phyloP scores from a whole-genome alignment of 2,329 filamentous ascomycete genomes.

The Bipolaris victoriae region DNA sequence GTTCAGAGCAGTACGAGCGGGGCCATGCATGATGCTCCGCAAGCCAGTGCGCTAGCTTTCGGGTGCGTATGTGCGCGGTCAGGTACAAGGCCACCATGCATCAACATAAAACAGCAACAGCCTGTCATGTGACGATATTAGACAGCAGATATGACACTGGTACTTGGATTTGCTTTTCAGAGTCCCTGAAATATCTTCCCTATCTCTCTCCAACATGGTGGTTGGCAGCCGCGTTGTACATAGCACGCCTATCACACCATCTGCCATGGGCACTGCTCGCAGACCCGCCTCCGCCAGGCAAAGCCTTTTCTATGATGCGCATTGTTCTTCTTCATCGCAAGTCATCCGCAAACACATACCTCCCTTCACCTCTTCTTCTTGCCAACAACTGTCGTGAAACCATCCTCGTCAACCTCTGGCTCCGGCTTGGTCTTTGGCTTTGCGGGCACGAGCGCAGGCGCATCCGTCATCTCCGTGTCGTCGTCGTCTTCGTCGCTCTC shows the following conservation, averaged over 20 bases:
- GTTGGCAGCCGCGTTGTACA: background rate
- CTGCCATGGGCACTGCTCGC: background rate
- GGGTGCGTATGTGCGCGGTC: slow-evolving; percentile 15
- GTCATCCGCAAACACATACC: background rate
- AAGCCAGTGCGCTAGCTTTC: slow-evolving; percentile 17
- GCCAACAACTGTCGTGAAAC: slow-evolving; percentile 52
- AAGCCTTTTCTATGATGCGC: background rate
- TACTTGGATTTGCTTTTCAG: background rate
- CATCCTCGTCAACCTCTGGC: slow-evolving; percentile 52
- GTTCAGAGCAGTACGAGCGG: slow-evolving; percentile 14
- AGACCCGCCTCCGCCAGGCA: background rate
- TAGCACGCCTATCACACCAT: background rate
- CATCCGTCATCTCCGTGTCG: slow-evolving; percentile 48
- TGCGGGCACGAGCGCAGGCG: slow-evolving; percentile 43
- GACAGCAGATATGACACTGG: background rate
- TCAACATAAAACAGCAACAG: background rate
- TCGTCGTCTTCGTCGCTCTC: slow-evolving; percentile 58
- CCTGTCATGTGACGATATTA: background rate
- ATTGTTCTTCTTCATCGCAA: background rate
- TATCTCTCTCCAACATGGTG: background rate
- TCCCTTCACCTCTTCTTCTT: slow-evolving; percentile 46
- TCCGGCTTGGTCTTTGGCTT: slow-evolving; percentile 42
- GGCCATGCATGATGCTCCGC: slow-evolving; percentile 23
- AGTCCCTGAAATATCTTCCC: too few species aligned
- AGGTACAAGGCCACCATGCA: slow-evolving; percentile 16